Evolutionary conservation across 176 grass and related monocot species (phyloP), one percentile per base, ranked within the genome.

Genomic region (Rhynchospora tenuis): DNA sequence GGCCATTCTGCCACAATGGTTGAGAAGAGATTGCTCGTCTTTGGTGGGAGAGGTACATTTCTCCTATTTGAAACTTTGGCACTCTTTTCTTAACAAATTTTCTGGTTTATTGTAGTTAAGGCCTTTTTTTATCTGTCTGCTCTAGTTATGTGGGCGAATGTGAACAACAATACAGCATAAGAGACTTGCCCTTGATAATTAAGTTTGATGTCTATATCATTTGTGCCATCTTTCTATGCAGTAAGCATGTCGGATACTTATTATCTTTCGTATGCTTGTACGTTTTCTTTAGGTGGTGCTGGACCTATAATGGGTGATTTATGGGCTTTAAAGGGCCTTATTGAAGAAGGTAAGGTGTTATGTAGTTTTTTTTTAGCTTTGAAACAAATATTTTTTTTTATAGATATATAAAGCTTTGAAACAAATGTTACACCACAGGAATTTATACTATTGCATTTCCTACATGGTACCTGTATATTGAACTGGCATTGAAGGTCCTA

Each of bases 1-100:
- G 91, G 95, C 60, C 95, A 98, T 86, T 91, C 95, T 44, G 95
- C 89, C 45, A 98, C 95, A 78, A 98, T 98, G 95, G 94, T 98
- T 66, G 95, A 98, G 84, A 98, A 98, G 71, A 90, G 95, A 50
- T 76, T 98, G 50, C 87, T 98, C 73, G 84, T 95, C 28, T 98
- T 94, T 88, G 92, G 95, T 65, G 95, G 95, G 80, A 98, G 95
- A 93, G 92, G 95, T 98, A 87, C 52, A 88, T 38, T 65, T 4
- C 43, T 59, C 38, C 55, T 22, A 3, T 81, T 86, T 78, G 9
- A 20, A 51, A 27, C 67, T 54, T 54, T 29, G 23, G 4, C 9
- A 75, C 71, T 52, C 20, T 15, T 38, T 74, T 52, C 20, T 28
- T 75, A 16, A 17, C 68, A 27, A 75, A 75, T 75, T 90, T 75